phyloP scores from a whole-genome alignment of 345 rosid genomes.

The Tarenaya hassleriana region DNA sequence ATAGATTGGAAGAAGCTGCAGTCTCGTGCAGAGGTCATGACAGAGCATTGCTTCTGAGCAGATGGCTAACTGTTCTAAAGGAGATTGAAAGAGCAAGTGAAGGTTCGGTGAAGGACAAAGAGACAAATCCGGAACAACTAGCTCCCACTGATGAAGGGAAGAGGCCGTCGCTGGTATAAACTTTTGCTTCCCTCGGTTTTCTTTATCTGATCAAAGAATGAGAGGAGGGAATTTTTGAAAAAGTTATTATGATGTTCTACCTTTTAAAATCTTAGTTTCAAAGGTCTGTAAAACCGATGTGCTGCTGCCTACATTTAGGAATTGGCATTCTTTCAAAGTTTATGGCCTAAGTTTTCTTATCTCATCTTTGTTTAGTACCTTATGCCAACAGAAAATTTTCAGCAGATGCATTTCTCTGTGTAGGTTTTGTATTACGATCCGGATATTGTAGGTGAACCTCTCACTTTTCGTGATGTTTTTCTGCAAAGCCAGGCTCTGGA shows the following conservation, averaged over 20 bases:
- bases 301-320: slow-evolving; percentile 3
- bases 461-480: slow-evolving; percentile 85
- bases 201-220: neutral
- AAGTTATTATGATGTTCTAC: slow-evolving; percentile 10
- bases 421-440: slow-evolving; percentile 85
- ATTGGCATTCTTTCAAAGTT: neutral
- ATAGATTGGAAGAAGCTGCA: slow-evolving; percentile 85
- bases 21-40: slow-evolving; percentile 68
- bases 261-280: neutral
- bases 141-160: slow-evolving; percentile 45
- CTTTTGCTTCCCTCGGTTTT: neutral
- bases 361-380: neutral
- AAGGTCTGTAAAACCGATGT: neutral
- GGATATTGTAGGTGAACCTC: slow-evolving; percentile 72
- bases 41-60: slow-evolving; percentile 59
- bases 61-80: slow-evolving; percentile 78
- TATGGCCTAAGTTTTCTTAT: slow-evolving; percentile 8
- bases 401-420: slow-evolving; percentile 19
- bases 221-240: slow-evolving; percentile 9
- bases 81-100: slow-evolving; percentile 46
- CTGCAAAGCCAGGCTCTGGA: slow-evolving; percentile 97
- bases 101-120: slow-evolving; percentile 38
- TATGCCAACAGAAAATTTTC: slow-evolving; percentile 7
- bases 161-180: slow-evolving; percentile 43
- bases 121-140: slow-evolving; percentile 35